These are phyloP conservation scores for Bimuria novae-zelandiae DNA, from an alignment of 2,329 filamentous ascomycete species.

Conservation along the genomic window DNA sequence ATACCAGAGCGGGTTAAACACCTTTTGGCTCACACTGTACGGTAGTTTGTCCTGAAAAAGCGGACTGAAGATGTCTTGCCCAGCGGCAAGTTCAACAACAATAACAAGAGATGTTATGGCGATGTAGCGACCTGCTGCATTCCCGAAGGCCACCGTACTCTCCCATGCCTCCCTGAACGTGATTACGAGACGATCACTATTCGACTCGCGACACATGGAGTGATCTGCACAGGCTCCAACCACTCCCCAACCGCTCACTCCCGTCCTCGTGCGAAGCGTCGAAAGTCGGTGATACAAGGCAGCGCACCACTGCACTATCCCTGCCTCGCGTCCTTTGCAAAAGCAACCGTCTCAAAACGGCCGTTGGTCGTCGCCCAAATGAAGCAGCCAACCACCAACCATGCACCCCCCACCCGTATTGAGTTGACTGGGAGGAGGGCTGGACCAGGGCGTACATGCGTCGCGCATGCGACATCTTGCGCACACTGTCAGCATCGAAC, in stretches of 20 bases:
- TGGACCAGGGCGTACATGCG: slow-evolving; percentile 10
- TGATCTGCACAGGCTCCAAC: not conserved
- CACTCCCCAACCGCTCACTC: not conserved
- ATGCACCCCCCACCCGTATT: slow-evolving; percentile 7
- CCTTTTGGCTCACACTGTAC: slow-evolving; percentile 35
- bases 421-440: slow-evolving; percentile 6
- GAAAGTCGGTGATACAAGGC: slow-evolving; percentile 16
- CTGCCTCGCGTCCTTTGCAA: slow-evolving; percentile 11
- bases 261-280: slow-evolving; percentile 1
- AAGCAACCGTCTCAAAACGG: slow-evolving; percentile 23
- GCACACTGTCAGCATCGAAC: slow-evolving; percentile 7
- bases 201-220: no score
- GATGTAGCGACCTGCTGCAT: slow-evolving; percentile 11
- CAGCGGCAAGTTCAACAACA: slow-evolving; percentile 8
- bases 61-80: slow-evolving; percentile 4
- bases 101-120: slow-evolving; percentile 9
- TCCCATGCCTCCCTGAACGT: not conserved
- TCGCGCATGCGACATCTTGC: slow-evolving; percentile 13
- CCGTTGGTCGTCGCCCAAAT: slow-evolving; percentile 9
- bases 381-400: slow-evolving; percentile 19
- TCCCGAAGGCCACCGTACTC: not conserved
- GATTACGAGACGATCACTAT: no score
- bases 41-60: slow-evolving; percentile 25
- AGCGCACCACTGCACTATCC: slow-evolving; percentile 12
- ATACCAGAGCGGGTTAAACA: slow-evolving; percentile 42